Evolutionary conservation across 192 early-diverging fungal genomes (phyloP).

Genomic region (Linnemannia schmuckeri): DNA sequence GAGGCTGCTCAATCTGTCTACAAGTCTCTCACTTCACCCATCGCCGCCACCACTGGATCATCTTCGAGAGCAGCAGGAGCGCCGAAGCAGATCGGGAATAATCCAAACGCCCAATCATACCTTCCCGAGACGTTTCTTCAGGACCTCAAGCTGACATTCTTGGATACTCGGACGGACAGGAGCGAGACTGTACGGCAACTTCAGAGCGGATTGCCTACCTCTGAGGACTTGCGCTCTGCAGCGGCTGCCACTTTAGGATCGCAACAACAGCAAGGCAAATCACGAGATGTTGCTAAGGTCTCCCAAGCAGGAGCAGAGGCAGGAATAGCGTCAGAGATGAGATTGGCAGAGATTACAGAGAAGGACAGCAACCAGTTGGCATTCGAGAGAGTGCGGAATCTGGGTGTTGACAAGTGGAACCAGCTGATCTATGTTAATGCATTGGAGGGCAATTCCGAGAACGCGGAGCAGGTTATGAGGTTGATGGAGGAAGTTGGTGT

Average conservation of each 20-base stretch:
- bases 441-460: constrained; percentile 34
- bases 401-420: constrained; percentile 48
- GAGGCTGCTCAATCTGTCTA: constrained; percentile 43
- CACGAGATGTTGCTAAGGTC: neutral
- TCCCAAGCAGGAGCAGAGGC: neutral
- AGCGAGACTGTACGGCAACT: constrained; percentile 22
- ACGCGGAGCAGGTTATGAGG: constrained; percentile 42
- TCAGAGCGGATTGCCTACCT: constrained; percentile 26
- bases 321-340: neutral
- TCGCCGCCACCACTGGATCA: neutral
- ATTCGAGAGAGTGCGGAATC: constrained; percentile 18
- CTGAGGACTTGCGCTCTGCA: constrained; percentile 11
- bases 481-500: constrained; percentile 70
- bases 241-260: constrained; percentile 1
- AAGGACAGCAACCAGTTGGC: constrained; percentile 14
- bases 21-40: constrained; percentile 22
- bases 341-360: neutral
- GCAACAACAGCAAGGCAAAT: neutral
- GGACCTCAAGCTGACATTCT: constrained; percentile 39
- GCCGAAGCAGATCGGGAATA: neutral
- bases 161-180: constrained; percentile 36
- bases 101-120: constrained; percentile 21
- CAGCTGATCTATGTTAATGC: constrained; percentile 45
- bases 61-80: neutral
- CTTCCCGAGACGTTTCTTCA: constrained; percentile 40